Percentiles rank a stretch among this genome's conserved stretches.
These are phyloP conservation scores for Camellia lanceoleosa DNA, from an alignment of 148 eudicot genomes.

Conservation along the genomic window DNA sequence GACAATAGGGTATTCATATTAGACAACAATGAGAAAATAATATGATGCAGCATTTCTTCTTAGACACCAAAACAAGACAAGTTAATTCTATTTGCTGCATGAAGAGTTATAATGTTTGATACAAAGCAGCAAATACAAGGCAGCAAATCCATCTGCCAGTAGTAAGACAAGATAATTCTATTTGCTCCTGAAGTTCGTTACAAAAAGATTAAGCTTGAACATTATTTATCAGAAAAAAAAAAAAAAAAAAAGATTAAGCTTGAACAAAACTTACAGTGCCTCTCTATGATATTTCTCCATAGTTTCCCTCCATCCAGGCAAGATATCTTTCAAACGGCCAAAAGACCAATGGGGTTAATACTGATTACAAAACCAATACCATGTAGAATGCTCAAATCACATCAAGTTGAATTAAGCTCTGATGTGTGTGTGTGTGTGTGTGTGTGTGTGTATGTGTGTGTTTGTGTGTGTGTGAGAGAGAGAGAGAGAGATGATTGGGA, in stretches of 20 bases:
- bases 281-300: constrained; percentile 84
- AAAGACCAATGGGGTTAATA: background rate
- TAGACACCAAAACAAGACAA: background rate
- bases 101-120: background rate
- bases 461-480: background rate
- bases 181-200: background rate
- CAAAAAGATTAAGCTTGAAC: background rate
- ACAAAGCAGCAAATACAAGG: background rate
- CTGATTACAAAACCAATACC: background rate
- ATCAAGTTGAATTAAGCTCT: background rate
- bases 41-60: background rate
- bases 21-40: background rate
- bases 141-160: background rate
- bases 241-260: too few species aligned
- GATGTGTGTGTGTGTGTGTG: background rate
- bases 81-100: background rate
- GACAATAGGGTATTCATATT: background rate
- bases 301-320: constrained; percentile 83
- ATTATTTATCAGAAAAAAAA: too few species aligned
- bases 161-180: too few species aligned
- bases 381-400: background rate
- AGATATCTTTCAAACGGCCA: constrained; percentile 44
- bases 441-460: background rate
- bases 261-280: constrained; percentile 67
- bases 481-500: background rate